These are phyloP conservation scores for Leucocoprinus birnbaumii DNA, from an alignment of 768 basidiomycete genomes.

Conservation along the genomic window DNA sequence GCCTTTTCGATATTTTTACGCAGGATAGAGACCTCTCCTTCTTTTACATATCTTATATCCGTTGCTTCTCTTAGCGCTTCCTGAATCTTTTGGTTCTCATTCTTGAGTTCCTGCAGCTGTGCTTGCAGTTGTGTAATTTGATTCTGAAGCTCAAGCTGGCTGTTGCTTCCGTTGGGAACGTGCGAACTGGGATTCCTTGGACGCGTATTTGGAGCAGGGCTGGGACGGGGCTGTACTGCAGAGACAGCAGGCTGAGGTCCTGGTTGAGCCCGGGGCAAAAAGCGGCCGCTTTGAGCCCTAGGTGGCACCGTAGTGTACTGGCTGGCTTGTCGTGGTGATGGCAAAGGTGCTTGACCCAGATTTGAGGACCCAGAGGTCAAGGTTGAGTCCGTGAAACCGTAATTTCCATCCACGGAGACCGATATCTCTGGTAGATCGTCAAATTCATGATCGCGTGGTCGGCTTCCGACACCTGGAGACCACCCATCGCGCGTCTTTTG, in stretches of 20 bases:
- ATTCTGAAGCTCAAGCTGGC: constrained; percentile 12
- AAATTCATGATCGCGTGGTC: constrained; percentile 25
- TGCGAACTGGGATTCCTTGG: background rate
- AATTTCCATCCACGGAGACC: constrained; percentile 45
- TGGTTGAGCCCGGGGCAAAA: background rate
- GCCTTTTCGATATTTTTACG: constrained; percentile 71
- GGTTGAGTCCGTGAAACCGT: constrained; percentile 38
- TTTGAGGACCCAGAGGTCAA: constrained; percentile 16
- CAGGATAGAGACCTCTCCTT: constrained; percentile 70
- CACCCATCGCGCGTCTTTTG: constrained; percentile 49
- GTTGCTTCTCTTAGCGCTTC: constrained; percentile 42
- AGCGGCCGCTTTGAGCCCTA: background rate
- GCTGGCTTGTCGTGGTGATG: background rate
- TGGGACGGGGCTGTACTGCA: background rate
- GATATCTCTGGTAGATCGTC: constrained; percentile 58
- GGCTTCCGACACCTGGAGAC: constrained; percentile 29
- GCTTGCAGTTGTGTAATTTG: constrained; percentile 28
- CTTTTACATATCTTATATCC: constrained; percentile 53
- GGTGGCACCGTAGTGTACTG: background rate
- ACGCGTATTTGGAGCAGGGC: background rate
- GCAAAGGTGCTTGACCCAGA: too few relatives aligned
- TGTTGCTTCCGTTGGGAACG: background rate
- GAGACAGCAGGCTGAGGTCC: background rate
- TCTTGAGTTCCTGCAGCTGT: constrained; percentile 38
- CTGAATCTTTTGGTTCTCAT: constrained; percentile 46